Conservation (phyloP, 1,284 basidiomycete species). For the Ustilago sp. region DNA sequence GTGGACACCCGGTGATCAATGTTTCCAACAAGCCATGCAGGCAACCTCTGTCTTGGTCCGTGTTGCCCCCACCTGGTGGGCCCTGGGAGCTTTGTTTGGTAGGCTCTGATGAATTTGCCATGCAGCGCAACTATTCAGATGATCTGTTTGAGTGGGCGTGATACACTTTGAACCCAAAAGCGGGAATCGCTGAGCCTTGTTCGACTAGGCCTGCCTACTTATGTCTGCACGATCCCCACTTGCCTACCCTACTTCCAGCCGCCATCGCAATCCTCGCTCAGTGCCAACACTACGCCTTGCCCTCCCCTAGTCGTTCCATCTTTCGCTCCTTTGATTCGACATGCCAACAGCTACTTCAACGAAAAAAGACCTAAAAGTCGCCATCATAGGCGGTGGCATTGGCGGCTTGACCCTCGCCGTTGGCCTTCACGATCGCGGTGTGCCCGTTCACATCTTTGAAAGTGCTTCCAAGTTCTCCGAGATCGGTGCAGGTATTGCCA, state of each 20-base stretch:
- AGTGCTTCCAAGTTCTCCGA: constrained; percentile 40
- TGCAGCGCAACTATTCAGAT: background rate
- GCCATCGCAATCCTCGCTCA: too few relatives aligned
- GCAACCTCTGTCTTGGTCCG: background rate
- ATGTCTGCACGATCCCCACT: background rate
- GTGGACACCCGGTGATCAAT: background rate
- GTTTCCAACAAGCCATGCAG: background rate
- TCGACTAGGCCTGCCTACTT: background rate
- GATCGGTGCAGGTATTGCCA: constrained; percentile 52
- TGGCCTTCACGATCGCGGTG: constrained; percentile 27
- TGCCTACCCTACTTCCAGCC: background rate
- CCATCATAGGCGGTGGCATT: constrained; percentile 54
- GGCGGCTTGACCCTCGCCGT: constrained; percentile 52
- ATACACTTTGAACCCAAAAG: background rate
- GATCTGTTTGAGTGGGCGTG: background rate
- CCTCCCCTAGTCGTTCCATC: background rate
- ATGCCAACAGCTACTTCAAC: constrained; percentile 9
- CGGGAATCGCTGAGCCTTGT: background rate
- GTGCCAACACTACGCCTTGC: background rate
- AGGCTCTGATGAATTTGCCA: background rate
- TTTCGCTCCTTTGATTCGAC: too few relatives aligned
- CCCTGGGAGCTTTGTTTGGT: too few relatives aligned
- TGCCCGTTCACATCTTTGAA: constrained; percentile 50
- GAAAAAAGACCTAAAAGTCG: constrained; percentile 44
- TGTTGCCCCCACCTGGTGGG: background rate